These are phyloP conservation scores for Aurantiochytrium sp. DNA, from an alignment of 108 stramenopile species.

Conservation along the genomic window DNA sequence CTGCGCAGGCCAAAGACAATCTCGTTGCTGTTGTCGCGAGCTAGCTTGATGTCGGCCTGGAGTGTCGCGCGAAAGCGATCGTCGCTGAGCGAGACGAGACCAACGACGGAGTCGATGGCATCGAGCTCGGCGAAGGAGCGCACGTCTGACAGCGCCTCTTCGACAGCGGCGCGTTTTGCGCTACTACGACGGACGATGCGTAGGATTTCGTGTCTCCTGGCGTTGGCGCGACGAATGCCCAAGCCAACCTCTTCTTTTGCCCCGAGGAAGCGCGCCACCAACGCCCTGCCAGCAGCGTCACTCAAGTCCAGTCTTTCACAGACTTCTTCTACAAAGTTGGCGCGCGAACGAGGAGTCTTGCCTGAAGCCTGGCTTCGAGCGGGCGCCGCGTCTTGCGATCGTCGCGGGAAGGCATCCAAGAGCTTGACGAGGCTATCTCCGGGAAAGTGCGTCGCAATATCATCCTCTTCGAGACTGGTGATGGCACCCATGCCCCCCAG, in stretches of 20 bases:
- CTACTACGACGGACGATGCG: not conserved
- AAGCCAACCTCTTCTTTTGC: not conserved
- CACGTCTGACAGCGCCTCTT: not conserved
- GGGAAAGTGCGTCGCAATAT: not conserved
- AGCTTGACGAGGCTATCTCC: not conserved
- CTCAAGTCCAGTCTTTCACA: not conserved
- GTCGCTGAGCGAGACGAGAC: not conserved
- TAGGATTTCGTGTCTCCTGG: not conserved
- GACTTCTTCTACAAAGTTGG: not conserved
- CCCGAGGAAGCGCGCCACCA: not conserved
- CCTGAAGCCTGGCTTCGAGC: not conserved
- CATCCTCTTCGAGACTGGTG: not conserved
- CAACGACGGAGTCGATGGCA: not conserved
- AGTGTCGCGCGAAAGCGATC: not conserved
- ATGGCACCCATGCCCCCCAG: not conserved
- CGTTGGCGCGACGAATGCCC: not conserved
- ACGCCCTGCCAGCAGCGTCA: not conserved
- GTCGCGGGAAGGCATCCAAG: not conserved
- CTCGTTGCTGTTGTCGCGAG: constrained; percentile 10
- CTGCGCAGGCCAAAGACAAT: not conserved
- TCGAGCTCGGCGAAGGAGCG: not conserved
- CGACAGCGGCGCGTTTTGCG: not conserved
- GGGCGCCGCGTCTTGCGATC: not conserved
- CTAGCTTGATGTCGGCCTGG: not conserved
- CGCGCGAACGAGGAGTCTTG: not conserved